These are phyloP conservation scores for Middelhovenomyces tepae DNA, from an alignment of 805 yeast genomes.

Conservation along the genomic window DNA sequence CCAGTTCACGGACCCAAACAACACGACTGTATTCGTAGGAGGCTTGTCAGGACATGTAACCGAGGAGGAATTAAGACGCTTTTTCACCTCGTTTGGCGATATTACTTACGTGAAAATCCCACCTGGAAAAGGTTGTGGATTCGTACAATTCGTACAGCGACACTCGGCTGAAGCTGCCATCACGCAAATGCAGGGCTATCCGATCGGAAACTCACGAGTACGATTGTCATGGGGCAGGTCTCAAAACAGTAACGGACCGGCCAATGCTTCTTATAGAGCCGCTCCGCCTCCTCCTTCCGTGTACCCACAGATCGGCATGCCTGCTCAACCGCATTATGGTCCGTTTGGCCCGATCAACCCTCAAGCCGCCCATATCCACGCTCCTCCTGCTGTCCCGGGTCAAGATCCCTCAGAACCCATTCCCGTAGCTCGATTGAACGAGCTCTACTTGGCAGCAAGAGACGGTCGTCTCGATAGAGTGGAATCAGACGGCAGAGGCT, in stretches of 20 bases:
- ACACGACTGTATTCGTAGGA: constrained; percentile 79
- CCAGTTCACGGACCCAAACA: constrained; percentile 70
- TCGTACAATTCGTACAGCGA: constrained; percentile 71
- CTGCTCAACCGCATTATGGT: constrained; percentile 25
- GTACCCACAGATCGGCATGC: constrained; percentile 27
- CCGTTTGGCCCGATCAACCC: constrained; percentile 27
- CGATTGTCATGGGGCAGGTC: constrained; percentile 86
- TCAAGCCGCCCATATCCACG: constrained; percentile 20
- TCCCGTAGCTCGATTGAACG: constrained; percentile 39
- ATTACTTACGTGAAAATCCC: constrained; percentile 56
- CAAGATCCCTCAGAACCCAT: constrained; percentile 30
- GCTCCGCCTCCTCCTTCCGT: constrained; percentile 28
- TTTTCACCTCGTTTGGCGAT: constrained; percentile 64
- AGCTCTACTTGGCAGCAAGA: constrained; percentile 45
- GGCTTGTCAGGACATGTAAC: constrained; percentile 53
- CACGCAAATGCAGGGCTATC: constrained; percentile 80
- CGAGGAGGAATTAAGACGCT: constrained; percentile 46
- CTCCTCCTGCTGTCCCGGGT: constrained; percentile 10
- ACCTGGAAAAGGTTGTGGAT: constrained; percentile 76
- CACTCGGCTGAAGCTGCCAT: constrained; percentile 82
- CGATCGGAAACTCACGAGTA: constrained; percentile 74
- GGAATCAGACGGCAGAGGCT: constrained; percentile 39
- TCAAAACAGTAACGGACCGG: constrained; percentile 21
- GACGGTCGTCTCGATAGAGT: constrained; percentile 47
- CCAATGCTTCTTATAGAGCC: constrained; percentile 25